Conservation (phyloP, 202 grass and related monocot genomes). For the Bolboschoenoplectus hybrid region DNA sequence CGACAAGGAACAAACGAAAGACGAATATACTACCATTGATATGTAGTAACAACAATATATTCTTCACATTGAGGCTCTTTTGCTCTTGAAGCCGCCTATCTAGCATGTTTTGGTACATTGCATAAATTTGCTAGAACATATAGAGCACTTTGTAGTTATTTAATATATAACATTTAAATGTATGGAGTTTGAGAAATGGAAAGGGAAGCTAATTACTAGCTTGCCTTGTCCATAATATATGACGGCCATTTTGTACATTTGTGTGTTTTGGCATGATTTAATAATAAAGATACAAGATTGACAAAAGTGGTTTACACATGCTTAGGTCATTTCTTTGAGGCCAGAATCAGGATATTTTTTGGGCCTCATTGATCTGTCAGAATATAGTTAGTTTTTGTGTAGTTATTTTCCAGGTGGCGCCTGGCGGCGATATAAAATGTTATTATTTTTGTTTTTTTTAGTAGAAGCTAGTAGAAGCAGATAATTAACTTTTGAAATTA, state of each 20-base stretch:
- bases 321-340: slow-evolving; percentile 25
- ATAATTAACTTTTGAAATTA: not conserved
- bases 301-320: slow-evolving; percentile 29
- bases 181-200: slow-evolving; percentile 22
- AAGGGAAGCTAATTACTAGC: not conserved
- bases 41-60: slow-evolving; percentile 20
- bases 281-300: not conserved
- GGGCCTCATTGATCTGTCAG: slow-evolving; percentile 26
- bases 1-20: slow-evolving; percentile 7
- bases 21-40: not conserved
- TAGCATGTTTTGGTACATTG: slow-evolving; percentile 22
- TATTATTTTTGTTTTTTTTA: not conserved
- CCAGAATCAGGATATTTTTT: not conserved
- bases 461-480: not conserved
- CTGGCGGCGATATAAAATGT: not conserved
- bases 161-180: slow-evolving; percentile 25
- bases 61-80: slow-evolving; percentile 35
- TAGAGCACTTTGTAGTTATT: slow-evolving; percentile 5
- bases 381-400: slow-evolving; percentile 48
- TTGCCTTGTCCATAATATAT: not conserved
- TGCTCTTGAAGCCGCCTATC: not conserved
- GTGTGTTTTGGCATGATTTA: slow-evolving; percentile 24
- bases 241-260: not conserved
- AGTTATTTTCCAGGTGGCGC: slow-evolving; percentile 7
- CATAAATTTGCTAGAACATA: slow-evolving; percentile 4